Percentiles rank a stretch among this genome's conserved stretches.
phyloP scores from a whole-genome alignment of 805 yeast genomes.

The Myxozyma melibiosi region DNA sequence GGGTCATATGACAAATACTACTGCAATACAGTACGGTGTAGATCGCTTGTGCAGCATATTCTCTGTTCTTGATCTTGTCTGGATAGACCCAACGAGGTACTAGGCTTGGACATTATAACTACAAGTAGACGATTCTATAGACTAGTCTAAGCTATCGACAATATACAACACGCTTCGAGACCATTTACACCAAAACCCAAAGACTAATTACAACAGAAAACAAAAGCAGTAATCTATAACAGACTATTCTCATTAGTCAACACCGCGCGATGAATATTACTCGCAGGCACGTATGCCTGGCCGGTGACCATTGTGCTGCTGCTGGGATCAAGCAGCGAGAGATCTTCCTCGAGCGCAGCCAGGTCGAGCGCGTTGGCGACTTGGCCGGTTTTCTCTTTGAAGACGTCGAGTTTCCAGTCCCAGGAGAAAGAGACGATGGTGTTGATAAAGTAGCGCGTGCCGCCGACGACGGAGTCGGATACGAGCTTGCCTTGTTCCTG shows the following conservation, averaged over 20 bases:
- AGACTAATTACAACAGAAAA: background rate
- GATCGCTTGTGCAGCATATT: too few species aligned
- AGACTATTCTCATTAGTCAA: background rate
- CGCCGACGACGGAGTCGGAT: conserved; percentile 64
- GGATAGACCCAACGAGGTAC: too few species aligned
- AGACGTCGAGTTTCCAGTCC: conserved; percentile 6
- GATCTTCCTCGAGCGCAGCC: conserved; percentile 4
- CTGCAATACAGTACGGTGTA: too few species aligned
- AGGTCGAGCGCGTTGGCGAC: background rate
- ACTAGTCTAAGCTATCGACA: too few species aligned
- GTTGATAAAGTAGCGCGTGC: conserved; percentile 64
- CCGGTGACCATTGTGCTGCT: background rate
- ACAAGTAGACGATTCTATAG: too few species aligned
- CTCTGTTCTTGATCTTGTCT: too few species aligned
- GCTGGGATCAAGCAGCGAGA: background rate
- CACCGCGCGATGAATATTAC: background rate
- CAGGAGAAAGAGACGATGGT: conserved; percentile 3
- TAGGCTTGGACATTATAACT: too few species aligned
- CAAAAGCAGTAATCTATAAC: background rate
- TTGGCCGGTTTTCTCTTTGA: conserved; percentile 2
- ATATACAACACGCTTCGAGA: too few species aligned
- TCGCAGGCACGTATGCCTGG: background rate
- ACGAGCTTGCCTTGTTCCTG: conserved; percentile 10
- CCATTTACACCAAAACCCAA: too few species aligned
- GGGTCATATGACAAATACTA: too few species aligned